phyloP scores from a whole-genome alignment of 805 yeast species.

The Maudiozyma saulgeensis region DNA sequence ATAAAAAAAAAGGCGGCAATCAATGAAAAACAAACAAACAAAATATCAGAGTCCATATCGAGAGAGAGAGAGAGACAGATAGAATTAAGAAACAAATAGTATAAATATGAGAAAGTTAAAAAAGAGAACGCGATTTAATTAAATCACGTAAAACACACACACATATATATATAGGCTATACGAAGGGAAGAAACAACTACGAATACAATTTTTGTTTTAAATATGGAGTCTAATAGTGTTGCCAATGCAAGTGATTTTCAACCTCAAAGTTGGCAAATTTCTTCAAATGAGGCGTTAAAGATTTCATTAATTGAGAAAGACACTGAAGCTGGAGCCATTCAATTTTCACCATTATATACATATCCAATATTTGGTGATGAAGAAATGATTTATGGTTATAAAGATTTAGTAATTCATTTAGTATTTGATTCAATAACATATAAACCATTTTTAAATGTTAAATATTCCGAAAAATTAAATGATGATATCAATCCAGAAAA shows the following conservation, averaged over 20 bases:
- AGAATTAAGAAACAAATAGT: no score
- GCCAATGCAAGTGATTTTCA: conserved; percentile 26
- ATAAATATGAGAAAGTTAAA: not conserved
- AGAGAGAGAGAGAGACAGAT: no score
- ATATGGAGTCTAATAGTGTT: not conserved
- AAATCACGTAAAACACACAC: not conserved
- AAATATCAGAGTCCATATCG: no score
- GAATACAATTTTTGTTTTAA: not conserved
- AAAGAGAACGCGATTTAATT: not conserved
- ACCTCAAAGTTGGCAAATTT: conserved; percentile 67
- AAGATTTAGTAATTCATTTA: conserved; percentile 53
- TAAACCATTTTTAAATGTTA: conserved; percentile 59
- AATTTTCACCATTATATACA: conserved; percentile 72
- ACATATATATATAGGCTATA: not conserved
- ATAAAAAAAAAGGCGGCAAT: no score
- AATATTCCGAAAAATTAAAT: conserved; percentile 41
- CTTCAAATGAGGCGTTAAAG: conserved; percentile 59
- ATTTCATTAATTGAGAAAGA: conserved; percentile 57
- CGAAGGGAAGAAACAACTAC: not conserved
- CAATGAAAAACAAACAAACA: no score
- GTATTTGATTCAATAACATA: conserved; percentile 70
- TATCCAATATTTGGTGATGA: conserved; percentile 91
- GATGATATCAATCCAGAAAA: conserved; percentile 35
- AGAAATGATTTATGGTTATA: conserved; percentile 80
- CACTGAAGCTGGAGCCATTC: conserved; percentile 44